Evolutionary conservation across 176 grass and related monocot species (phyloP), one percentile per base, ranked within the genome.

Genomic region (Aegilops sharonensis): DNA sequence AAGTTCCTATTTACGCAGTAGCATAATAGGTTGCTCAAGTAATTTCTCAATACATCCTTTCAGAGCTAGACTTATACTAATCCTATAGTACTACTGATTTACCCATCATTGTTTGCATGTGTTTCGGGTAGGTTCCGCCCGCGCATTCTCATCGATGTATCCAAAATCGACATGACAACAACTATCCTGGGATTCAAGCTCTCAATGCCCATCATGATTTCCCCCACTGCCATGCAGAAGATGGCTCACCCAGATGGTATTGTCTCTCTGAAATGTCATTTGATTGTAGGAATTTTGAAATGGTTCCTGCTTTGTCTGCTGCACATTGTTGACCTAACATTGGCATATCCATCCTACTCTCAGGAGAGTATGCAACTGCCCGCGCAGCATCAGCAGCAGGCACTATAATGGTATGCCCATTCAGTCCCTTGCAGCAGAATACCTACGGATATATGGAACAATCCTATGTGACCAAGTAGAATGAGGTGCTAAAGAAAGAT

Each of bases 221-320:
- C 96, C 47, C 96, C 96, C 9, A 81, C 97, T 90, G 97, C 97
- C 63, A 48, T 99, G 15, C 97, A 99, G 79, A 99, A 96, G 88
- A 99, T 99, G 97, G 97, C 97, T 35, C 97, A 99, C 68, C 97
- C 94, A 35, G 97, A 99, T 45, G 97, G 97, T 99, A 88, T 43
- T 39, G 54, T 6, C 48, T 32, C 14, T 32, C 56, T 31, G 62
- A 43, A 9, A 20, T 18, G 65, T 52, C 27, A 29, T 47, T 27
- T 47, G 2, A 6, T 54, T 61, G 21, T 48, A 74, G 9, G 11
- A 36, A 5, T 76, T 3, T 78, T 10, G 69, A 14, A 52, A 72
- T 27, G 37, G 2, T 27, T 61, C 0, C 13, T 6, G 39, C 21
- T 82, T 9, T 79, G 17, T 14, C 56, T 79, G 34, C 11, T 59